Evolutionary conservation across 75 land plant genomes (phyloP).

Genomic region (Larix kaempferi): DNA sequence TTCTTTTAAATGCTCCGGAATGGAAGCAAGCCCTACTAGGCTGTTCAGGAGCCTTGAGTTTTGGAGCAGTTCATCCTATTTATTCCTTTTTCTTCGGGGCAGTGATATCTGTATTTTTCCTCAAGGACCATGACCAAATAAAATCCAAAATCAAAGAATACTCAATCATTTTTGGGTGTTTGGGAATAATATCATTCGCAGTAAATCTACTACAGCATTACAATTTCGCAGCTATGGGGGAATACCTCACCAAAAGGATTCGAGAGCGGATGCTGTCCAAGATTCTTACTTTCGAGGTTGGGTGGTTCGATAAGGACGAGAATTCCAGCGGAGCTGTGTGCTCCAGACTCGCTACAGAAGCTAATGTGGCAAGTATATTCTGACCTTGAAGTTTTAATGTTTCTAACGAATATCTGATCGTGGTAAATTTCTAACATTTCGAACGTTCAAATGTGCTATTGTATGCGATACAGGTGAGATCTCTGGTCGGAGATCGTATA

Average conservation of each 20-base stretch:
- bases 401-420: too few relatives aligned
- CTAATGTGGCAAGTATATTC: constrained; percentile 55
- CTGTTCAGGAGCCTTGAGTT: constrained; percentile 40
- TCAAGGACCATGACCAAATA: constrained; percentile 27
- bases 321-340: constrained; percentile 66
- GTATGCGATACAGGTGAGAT: constrained; percentile 29
- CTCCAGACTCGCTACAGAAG: constrained; percentile 60
- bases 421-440: too few relatives aligned
- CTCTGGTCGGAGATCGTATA: constrained; percentile 63
- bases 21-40: constrained; percentile 60
- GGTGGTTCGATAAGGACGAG: constrained; percentile 82
- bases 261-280: constrained; percentile 59
- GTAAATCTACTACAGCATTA: constrained; percentile 61
- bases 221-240: constrained; percentile 73
- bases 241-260: constrained; percentile 60
- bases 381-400: background rate
- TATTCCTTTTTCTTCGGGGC: constrained; percentile 50
- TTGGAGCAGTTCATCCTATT: constrained; percentile 62
- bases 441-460: background rate
- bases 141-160: constrained; percentile 26
- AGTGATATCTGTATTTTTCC: constrained; percentile 51
- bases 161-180: constrained; percentile 28
- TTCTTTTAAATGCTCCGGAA: constrained; percentile 65
- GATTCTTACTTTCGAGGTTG: constrained; percentile 70
- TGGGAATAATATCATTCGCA: constrained; percentile 33